Conservation (phyloP, 768 basidiomycete genomes). For the Pisolithus tinctorius region DNA sequence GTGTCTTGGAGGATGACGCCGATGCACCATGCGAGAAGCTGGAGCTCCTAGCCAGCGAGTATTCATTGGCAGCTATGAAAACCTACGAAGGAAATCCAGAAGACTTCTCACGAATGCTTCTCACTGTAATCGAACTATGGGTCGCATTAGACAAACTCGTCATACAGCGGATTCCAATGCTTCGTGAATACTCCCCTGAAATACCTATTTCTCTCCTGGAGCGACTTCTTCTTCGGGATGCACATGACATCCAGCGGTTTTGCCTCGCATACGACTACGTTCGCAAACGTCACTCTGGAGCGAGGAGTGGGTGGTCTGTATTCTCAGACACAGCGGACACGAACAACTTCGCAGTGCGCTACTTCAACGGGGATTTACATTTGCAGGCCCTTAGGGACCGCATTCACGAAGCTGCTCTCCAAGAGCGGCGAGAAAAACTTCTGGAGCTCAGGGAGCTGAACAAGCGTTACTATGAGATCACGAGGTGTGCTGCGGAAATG, state of each 20-base stretch:
- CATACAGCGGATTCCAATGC: conserved; percentile 28
- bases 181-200: conserved; percentile 40
- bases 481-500: too few species aligned
- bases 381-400: conserved; percentile 16
- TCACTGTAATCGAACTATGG: conserved; percentile 34
- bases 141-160: conserved; percentile 35
- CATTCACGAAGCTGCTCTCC: conserved; percentile 25
- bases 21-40: conserved; percentile 6
- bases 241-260: conserved; percentile 23
- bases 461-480: conserved; percentile 1
- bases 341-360: conserved; percentile 28
- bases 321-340: conserved; percentile 20
- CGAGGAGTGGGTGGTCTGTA: conserved; percentile 20
- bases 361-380: conserved; percentile 15
- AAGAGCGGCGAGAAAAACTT: conserved; percentile 11
- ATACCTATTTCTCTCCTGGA: conserved; percentile 18
- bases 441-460: conserved; percentile 6
- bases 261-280: conserved; percentile 25
- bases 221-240: conserved; percentile 33
- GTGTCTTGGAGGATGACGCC: background rate
- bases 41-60: conserved; percentile 18
- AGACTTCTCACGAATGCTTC: conserved; percentile 31
- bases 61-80: conserved; percentile 18
- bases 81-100: conserved; percentile 33
- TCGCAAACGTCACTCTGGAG: conserved; percentile 16